Evolutionary conservation across 73 alveolate species (phyloP).

Genomic region (Stentor coeruleus): DNA sequence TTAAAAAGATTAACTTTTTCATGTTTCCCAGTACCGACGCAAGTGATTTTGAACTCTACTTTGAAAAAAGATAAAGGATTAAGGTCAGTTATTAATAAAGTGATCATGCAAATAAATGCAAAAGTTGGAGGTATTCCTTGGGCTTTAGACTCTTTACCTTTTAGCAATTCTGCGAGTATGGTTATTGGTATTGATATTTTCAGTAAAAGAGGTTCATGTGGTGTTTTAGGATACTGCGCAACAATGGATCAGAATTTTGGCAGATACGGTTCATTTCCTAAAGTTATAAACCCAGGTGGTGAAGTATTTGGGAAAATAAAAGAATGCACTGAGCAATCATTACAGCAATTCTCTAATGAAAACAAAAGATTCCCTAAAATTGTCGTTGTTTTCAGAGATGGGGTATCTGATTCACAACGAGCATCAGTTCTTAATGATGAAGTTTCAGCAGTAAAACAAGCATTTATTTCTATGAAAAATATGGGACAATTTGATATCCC

Average conservation of each 20-base stretch:
- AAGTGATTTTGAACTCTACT: conserved; percentile 75
- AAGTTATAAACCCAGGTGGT: conserved; percentile 42
- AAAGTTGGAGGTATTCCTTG: conserved; percentile 95
- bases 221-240: conserved; percentile 57
- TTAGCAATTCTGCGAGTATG: conserved; percentile 68
- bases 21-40: conserved; percentile 82
- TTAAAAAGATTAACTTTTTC: conserved; percentile 70
- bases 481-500: conserved; percentile 29
- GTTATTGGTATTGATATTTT: conserved; percentile 74
- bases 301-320: conserved; percentile 50
- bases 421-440: conserved; percentile 49
- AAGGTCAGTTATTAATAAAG: conserved; percentile 87
- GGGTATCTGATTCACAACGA: conserved; percentile 69
- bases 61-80: conserved; percentile 71
- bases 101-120: conserved; percentile 90
- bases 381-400: conserved; percentile 68
- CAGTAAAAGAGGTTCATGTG: conserved; percentile 51
- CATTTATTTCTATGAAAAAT: conserved; percentile 27
- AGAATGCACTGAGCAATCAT: conserved; percentile 36
- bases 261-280: conserved; percentile 50
- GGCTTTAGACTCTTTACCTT: conserved; percentile 85
- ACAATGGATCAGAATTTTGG: conserved; percentile 57
- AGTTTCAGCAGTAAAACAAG: conserved; percentile 52
- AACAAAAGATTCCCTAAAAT: conserved; percentile 54
- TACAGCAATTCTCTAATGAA: conserved; percentile 44